Evolutionary conservation across 164 flowering plant genomes (phyloP), one percentile per base, ranked within the genome.

Genomic region (Nelumbo lutea): DNA sequence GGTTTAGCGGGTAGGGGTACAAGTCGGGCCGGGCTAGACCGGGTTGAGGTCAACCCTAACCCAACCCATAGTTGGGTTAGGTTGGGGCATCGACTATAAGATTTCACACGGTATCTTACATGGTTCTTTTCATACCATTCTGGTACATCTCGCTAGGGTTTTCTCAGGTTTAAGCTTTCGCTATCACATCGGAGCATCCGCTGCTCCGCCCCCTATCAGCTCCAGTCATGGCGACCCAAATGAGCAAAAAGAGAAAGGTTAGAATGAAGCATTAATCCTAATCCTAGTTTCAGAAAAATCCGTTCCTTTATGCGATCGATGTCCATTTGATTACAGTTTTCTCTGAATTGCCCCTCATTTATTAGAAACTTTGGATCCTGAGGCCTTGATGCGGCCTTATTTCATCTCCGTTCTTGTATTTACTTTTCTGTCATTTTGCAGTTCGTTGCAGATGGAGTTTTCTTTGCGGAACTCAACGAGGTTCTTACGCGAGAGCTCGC

Each of bases 401-500:
- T 15, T 8, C 38, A 27, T 13, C 40, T 43, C n/a, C 47, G 14
- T 14, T 56, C 7, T 14, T 7, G 39, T 51, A 3, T 40, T 51
- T 10, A 3, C 42, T 42, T 62, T 6, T 59, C 44, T 58, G 57
- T 42, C 4, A 10, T 0, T 50, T 66, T 27, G 1, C 65, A 77
- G 80, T 77, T 77, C 59, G 27, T 27, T 27, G 27, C 27, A 27
- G 27, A 27, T 27, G 27, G 27, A 27, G 27, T 27, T 27, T 27
- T 27, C 27, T 27, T 27, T 27, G 27, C 27, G 27, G 27, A 27
- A 27, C 27, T 27, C 27, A 27, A 27, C 48, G 80, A 77, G 51
- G 77, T 77, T 1, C 68, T 77, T 11, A 77, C 72, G 8, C 66
- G 80, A 67, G 80, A 77, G 72, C 77, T 77, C 1, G 80, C 80